Evolutionary conservation across 2,329 filamentous ascomycete genomes (phyloP).

Genomic region (Pyrenochaeta sp.): DNA sequence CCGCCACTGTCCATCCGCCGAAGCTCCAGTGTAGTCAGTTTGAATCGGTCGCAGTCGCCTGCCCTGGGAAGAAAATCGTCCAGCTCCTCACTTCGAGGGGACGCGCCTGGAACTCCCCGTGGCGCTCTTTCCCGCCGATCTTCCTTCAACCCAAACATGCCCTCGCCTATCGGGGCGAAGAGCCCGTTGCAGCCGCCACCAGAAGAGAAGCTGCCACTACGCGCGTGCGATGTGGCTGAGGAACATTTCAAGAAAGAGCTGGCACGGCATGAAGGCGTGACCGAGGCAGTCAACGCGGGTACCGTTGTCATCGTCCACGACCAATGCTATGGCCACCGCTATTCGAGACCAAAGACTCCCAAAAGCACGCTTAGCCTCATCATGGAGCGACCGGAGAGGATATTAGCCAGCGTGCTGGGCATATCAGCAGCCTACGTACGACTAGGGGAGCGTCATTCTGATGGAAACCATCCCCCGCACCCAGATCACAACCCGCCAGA

Average conservation of each 20-base stretch:
- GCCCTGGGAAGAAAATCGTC: constrained; percentile 54
- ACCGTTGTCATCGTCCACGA: constrained; percentile 90
- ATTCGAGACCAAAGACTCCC: constrained; percentile 80
- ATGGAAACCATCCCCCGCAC: constrained; percentile 72
- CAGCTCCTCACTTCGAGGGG: constrained; percentile 53
- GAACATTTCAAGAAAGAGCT: constrained; percentile 76
- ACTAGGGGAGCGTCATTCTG: constrained; percentile 81
- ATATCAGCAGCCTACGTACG: constrained; percentile 88
- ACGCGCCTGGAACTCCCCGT: constrained; percentile 48
- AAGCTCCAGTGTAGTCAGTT: constrained; percentile 54
- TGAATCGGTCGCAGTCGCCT: constrained; percentile 52
- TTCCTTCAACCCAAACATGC: constrained; percentile 53
- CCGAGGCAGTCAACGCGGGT: constrained; percentile 55
- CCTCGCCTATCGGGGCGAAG: constrained; percentile 50
- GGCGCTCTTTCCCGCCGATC: constrained; percentile 51
- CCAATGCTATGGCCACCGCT: constrained; percentile 93
- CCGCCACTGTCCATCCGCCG: constrained; percentile 48
- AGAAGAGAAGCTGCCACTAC: constrained; percentile 54
- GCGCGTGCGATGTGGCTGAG: constrained; percentile 68
- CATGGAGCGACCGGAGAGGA: constrained; percentile 90
- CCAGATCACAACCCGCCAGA: constrained; percentile 68
- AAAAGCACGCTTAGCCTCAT: constrained; percentile 78
- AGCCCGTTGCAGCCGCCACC: constrained; percentile 51
- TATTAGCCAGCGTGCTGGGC: constrained; percentile 83
- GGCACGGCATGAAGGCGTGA: constrained; percentile 63